Percentiles rank a stretch among this genome's conserved stretches.
Conservation (phyloP, 2,329 filamentous ascomycete genomes). For the Trichophyton schoenleinii region DNA sequence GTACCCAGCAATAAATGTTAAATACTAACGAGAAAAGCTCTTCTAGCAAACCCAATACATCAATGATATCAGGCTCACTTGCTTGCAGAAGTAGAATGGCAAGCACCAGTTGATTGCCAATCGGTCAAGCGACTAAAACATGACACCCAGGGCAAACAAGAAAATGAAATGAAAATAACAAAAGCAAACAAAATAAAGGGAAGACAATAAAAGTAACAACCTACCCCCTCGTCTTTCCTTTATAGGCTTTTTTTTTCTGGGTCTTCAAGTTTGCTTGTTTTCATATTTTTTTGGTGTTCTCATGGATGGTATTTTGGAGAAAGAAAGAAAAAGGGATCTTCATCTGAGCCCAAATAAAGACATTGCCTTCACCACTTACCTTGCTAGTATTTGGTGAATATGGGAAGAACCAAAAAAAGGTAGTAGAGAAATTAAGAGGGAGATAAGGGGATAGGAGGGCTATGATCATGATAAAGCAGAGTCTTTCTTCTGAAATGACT, state of each 20-base stretch:
- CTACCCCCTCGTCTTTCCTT: background rate
- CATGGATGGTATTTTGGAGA: background rate
- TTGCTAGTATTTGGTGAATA: background rate
- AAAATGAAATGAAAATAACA: background rate
- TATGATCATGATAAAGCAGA: background rate
- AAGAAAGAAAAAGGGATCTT: background rate
- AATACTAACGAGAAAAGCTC: background rate
- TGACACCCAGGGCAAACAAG: background rate
- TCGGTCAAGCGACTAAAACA: background rate
- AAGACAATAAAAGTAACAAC: background rate
- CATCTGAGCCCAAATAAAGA: conserved; percentile 1
- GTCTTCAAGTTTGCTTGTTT: background rate
- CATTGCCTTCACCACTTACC: background rate
- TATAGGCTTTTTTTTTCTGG: background rate
- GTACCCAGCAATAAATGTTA: conserved; percentile 1
- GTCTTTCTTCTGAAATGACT: conserved; percentile 1
- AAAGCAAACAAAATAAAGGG: background rate
- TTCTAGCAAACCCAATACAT: background rate
- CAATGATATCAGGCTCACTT: background rate
- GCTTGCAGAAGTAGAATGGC: background rate
- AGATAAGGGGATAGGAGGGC: background rate
- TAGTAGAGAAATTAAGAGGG: background rate
- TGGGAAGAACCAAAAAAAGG: background rate
- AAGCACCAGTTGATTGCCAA: background rate
- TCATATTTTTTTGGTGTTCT: background rate